Conservation (phyloP, 2,329 filamentous ascomycete genomes). For the Sporothrix protearum region DNA sequence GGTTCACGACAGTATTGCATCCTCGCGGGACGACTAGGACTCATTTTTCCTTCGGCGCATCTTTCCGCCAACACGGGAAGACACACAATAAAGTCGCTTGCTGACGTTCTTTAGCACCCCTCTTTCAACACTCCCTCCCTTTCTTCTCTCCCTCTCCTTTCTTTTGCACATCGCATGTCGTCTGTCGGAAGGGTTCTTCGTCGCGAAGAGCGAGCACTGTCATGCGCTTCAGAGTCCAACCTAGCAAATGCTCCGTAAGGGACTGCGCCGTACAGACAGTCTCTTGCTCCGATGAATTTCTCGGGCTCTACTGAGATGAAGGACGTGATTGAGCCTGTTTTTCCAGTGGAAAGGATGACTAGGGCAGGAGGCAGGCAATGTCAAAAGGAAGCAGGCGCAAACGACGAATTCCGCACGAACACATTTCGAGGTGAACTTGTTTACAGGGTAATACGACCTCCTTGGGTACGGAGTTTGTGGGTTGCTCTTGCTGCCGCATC, state of each 20-base stretch:
- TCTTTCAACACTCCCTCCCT: not conserved
- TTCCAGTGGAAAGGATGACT: not conserved
- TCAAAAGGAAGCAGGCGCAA: not conserved
- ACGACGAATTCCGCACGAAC: conserved; percentile 17
- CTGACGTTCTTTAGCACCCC: conserved; percentile 12
- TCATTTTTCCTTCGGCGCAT: conserved; percentile 20
- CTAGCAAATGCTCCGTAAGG: no score
- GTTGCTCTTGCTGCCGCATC: no score
- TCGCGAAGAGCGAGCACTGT: not conserved
- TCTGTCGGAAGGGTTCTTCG: not conserved
- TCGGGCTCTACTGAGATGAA: not conserved
- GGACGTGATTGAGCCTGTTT: not conserved
- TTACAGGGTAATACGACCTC: not conserved
- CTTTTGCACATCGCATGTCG: not conserved
- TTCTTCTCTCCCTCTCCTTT: not conserved
- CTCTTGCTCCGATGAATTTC: not conserved
- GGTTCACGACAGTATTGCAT: not conserved
- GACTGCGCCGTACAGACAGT: not conserved
- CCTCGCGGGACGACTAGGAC: not conserved
- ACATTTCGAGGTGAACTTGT: not conserved
- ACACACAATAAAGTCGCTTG: not conserved
- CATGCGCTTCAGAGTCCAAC: not conserved
- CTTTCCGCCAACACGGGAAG: conserved; percentile 18
- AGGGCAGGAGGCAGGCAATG: not conserved
- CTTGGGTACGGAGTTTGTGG: not conserved